These are phyloP conservation scores for Mortierella alpina DNA, from an alignment of 192 early-diverging fungal genomes.

Conservation along the genomic window DNA sequence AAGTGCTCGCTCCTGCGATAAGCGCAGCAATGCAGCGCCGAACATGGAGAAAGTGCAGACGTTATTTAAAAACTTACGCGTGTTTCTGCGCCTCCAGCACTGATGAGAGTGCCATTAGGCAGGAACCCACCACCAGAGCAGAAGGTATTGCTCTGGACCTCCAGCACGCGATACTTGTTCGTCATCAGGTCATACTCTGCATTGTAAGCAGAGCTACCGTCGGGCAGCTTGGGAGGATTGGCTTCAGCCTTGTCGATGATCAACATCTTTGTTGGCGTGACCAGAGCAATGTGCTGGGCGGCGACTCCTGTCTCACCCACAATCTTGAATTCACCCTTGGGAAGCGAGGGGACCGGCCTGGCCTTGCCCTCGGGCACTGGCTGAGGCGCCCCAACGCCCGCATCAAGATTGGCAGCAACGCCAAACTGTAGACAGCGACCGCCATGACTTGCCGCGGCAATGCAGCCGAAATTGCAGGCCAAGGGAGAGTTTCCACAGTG, in stretches of 20 bases:
- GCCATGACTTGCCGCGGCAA: slow-evolving; percentile 31
- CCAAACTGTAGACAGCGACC: slow-evolving; percentile 25
- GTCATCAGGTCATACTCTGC: slow-evolving; percentile 58
- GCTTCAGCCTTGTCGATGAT: slow-evolving; percentile 68
- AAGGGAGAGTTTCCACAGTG: slow-evolving; percentile 47
- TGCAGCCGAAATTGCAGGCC: slow-evolving; percentile 38
- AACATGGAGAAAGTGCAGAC: background rate
- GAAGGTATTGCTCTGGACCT: slow-evolving; percentile 63
- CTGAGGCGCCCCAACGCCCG: too few relatives aligned
- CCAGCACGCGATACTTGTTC: slow-evolving; percentile 55
- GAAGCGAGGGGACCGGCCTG: slow-evolving; percentile 21
- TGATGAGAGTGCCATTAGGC: slow-evolving; percentile 59
- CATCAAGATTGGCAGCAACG: background rate
- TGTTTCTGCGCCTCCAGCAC: slow-evolving; percentile 62
- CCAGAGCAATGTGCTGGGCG: slow-evolving; percentile 60
- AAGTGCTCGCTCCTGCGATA: too few relatives aligned
- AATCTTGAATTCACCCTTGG: slow-evolving; percentile 57
- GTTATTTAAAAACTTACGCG: slow-evolving; percentile 22
- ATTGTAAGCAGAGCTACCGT: slow-evolving; percentile 54
- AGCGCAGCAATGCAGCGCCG: background rate
- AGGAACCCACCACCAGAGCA: slow-evolving; percentile 67
- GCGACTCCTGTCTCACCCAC: slow-evolving; percentile 59
- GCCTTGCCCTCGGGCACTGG: slow-evolving; percentile 12
- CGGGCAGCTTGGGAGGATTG: slow-evolving; percentile 43
- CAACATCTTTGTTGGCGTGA: slow-evolving; percentile 59